These are phyloP conservation scores for Talaromyces atroroseus DNA, from an alignment of 2,329 filamentous ascomycete genomes.

Conservation along the genomic window DNA sequence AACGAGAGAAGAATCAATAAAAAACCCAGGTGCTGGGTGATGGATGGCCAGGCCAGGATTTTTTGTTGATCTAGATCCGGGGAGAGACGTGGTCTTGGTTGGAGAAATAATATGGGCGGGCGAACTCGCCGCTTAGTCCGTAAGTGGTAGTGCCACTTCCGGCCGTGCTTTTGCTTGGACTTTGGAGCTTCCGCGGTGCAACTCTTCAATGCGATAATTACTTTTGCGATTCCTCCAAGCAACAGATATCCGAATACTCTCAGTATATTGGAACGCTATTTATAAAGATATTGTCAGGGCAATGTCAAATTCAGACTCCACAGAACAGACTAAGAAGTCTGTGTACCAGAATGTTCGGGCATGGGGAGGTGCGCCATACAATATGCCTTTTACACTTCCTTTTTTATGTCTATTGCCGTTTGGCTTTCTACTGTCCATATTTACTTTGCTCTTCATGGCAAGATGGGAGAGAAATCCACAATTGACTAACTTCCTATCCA, in stretches of 20 bases:
- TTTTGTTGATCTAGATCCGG: neutral
- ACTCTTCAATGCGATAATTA: conserved; percentile 19
- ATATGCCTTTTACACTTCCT: neutral
- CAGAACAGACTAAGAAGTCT: conserved; percentile 34
- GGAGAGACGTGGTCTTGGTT: conserved; percentile 4
- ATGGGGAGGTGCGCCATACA: conserved; percentile 37
- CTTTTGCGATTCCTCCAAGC: neutral
- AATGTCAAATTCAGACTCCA: conserved; percentile 19
- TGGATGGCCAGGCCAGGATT: neutral
- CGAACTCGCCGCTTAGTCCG: conserved; percentile 3
- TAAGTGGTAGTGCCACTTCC: neutral
- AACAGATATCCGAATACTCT: neutral
- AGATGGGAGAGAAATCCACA: too few species aligned
- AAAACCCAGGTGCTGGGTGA: neutral
- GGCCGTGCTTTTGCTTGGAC: too few species aligned
- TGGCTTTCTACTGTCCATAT: too few species aligned
- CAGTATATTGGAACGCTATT: neutral
- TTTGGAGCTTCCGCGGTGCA: conserved; percentile 11
- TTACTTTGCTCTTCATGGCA: too few species aligned
- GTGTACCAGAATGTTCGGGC: conserved; percentile 33
- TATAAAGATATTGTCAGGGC: neutral
- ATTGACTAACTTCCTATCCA: neutral
- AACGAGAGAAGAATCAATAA: neutral
- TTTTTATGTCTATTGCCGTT: neutral
- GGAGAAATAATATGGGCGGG: neutral